These are phyloP conservation scores for Cytospora paraplurivora DNA, from an alignment of 2,329 filamentous ascomycete genomes.

Conservation along the genomic window DNA sequence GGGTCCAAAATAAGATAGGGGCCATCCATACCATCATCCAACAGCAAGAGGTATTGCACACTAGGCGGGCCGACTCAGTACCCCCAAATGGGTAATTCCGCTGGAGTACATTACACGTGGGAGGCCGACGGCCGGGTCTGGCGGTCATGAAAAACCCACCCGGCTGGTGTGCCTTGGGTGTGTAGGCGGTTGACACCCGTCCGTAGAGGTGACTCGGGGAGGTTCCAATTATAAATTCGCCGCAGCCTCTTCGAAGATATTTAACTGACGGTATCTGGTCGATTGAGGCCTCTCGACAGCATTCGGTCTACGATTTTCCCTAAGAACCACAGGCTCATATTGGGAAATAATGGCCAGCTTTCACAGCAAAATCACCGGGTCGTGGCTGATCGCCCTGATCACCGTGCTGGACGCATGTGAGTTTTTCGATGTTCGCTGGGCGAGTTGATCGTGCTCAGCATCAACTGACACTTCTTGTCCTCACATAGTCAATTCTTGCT, in stretches of 20 bases:
- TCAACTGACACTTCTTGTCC: not conserved
- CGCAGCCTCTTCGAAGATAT: not conserved
- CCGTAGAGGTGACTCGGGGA: not conserved
- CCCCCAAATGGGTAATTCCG: not conserved
- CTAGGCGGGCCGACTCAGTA: not conserved
- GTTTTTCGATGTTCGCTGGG: not conserved
- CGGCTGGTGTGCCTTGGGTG: not conserved
- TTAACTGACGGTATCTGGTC: not conserved
- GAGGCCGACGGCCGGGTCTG: not conserved
- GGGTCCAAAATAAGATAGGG: not conserved
- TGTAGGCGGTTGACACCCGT: not conserved
- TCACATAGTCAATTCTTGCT: conserved; percentile 25
- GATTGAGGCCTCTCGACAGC: not conserved
- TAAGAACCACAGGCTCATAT: not conserved
- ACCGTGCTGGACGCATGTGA: conserved; percentile 26
- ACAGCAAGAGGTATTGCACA: not conserved
- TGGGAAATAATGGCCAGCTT: conserved; percentile 11
- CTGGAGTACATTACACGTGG: not conserved
- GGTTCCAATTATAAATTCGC: not conserved
- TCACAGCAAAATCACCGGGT: conserved; percentile 19
- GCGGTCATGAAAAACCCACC: not conserved
- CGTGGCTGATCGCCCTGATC: conserved; percentile 27
- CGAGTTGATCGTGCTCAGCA: not conserved
- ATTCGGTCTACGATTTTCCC: not conserved
- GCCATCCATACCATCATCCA: not conserved